phyloP scores from a whole-genome alignment of 257 asterid genomes.

The Penstemon barbatus region DNA sequence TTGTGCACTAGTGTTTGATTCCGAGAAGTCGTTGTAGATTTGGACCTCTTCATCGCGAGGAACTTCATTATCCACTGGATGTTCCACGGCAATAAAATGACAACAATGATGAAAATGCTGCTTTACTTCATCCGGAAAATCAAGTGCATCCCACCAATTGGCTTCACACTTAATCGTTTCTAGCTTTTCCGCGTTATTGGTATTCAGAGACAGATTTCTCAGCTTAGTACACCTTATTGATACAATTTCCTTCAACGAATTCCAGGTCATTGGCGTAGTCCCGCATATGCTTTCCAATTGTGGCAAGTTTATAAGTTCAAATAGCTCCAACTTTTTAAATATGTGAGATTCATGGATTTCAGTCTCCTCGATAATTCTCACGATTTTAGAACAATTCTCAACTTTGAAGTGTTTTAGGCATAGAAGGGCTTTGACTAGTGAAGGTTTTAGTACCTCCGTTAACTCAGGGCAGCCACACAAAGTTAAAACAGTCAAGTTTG shows the following conservation, averaged over 20 bases:
- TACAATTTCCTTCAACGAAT: neutral
- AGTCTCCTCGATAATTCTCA: neutral
- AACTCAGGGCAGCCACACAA: constrained; percentile 6
- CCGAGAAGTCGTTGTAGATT: too few species aligned
- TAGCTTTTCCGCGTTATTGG: neutral
- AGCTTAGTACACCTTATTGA: neutral
- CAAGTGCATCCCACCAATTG: neutral
- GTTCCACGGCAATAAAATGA: too few species aligned
- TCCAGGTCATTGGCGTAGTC: neutral
- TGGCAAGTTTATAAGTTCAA: constrained; percentile 12
- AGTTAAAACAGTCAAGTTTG: neutral
- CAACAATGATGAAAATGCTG: neutral
- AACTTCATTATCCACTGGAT: too few species aligned
- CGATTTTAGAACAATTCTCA: neutral
- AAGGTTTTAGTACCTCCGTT: neutral
- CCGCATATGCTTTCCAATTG: neutral
- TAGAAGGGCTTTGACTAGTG: neutral
- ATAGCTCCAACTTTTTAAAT: neutral
- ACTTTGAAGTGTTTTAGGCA: constrained; percentile 13
- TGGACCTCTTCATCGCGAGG: too few species aligned
- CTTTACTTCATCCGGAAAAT: neutral
- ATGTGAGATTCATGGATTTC: neutral
- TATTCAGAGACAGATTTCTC: neutral
- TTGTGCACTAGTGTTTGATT: neutral
- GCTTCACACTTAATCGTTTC: neutral